Evolutionary conservation across 2,329 filamentous ascomycete species (phyloP), one percentile per base, ranked within the genome.

Genomic region (Penicillium sp.): DNA sequence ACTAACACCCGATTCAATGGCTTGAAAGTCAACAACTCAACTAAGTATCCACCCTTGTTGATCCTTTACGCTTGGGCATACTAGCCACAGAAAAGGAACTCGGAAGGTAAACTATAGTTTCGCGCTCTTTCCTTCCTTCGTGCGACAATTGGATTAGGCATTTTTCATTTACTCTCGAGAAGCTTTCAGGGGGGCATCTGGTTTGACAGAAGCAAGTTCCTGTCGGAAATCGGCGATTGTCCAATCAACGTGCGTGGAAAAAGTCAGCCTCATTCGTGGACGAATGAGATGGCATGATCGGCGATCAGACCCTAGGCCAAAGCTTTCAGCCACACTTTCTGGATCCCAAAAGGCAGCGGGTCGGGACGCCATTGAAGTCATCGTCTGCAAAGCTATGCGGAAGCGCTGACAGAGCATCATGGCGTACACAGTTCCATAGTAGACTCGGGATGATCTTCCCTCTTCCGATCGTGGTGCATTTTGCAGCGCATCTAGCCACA

Each of bases 291-390:
- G 2, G 10, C 5, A 3, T n/a, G 53, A 63, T 62, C 56, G 54
- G 35, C 53, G 57, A 58, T 63, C 53, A n/a, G 3, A 27, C 14
- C 6, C 14, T 47, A 8, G 26, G 19, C 26, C 26, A 33, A 13
- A 11, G 27, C n/a, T 21, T 22, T n/a, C 31, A 24, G n/a, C 14
- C 29, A 48, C 33, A 33, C 11, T 9, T 27, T 16, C 41, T 52
- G 29, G 24, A 35, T 35, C 21, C 33, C 29, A 39, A 39, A 21
- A 22, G 39, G 19, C 11, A 27, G n/a, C 26, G 39, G 51, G 33
- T 27, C 50, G 53, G 46, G 29, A 53, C 61, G 56, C 52, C 52
- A 55, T 44, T 61, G 55, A 57, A 29, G 50, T 57, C 56, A 63
- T 55, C 24, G 14, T 47, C 47, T 39, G 11, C 16, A 33, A 51